Conservation (phyloP, 768 basidiomycete species). For the Sarcomyxa edulis region DNA sequence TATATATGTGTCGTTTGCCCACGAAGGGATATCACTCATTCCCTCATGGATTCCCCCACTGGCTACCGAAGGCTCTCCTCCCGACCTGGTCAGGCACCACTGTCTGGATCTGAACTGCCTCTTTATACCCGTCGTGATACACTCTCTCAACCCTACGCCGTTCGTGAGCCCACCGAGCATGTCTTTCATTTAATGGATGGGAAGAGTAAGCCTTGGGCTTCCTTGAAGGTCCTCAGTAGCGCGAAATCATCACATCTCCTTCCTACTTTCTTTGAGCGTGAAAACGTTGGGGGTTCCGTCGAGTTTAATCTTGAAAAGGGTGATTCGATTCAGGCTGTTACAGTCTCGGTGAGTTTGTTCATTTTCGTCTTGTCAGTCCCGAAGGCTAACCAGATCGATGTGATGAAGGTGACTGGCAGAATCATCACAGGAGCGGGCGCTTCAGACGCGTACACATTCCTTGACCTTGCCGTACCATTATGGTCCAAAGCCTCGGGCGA, state of each 20-base stretch:
- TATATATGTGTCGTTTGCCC: too few species aligned
- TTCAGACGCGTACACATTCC: slow-evolving; percentile 26
- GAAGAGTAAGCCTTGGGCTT: slow-evolving; percentile 38
- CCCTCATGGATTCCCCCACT: too few species aligned
- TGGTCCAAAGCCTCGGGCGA: slow-evolving; percentile 32
- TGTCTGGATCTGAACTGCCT: slow-evolving; percentile 10
- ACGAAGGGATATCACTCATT: too few species aligned
- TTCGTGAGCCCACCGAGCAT: slow-evolving; percentile 11
- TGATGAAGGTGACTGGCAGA: slow-evolving; percentile 27
- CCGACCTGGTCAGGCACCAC: slow-evolving; percentile 1
- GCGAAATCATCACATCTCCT: slow-evolving; percentile 26
- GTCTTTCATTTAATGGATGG: slow-evolving; percentile 23
- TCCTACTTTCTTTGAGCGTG: slow-evolving; percentile 31
- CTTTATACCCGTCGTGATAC: slow-evolving; percentile 12
- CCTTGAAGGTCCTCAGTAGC: slow-evolving; percentile 40
- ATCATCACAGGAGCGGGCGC: slow-evolving; percentile 33
- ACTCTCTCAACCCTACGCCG: slow-evolving; percentile 1
- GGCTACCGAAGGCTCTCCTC: slow-evolving; percentile 1
- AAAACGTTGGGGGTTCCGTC: slow-evolving; percentile 27
- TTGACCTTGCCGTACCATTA: slow-evolving; percentile 25
- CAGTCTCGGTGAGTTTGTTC: slow-evolving; percentile 35
- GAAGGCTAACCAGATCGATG: neutral
- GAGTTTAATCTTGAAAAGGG: slow-evolving; percentile 27
- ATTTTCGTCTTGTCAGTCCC: neutral
- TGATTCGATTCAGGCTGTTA: slow-evolving; percentile 43